A percentile compares a stretch with the other conserved stretches of the same genome.
Evolutionary conservation across 352 stramenopile species (phyloP).

Genomic region (Phytophthora litchii): DNA sequence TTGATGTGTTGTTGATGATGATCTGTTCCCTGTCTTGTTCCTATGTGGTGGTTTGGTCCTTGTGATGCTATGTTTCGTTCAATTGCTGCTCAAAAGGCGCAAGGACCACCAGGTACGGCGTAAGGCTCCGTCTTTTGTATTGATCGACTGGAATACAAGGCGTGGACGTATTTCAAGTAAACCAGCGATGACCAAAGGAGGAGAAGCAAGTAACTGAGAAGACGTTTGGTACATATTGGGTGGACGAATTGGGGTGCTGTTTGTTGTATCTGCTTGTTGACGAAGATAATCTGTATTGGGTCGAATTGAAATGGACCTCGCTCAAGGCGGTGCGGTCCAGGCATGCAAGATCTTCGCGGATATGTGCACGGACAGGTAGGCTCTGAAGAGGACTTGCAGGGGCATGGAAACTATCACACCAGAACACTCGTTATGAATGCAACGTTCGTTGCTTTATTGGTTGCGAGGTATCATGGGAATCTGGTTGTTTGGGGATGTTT

Average conservation of each 20-base stretch:
- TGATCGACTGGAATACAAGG: conserved; percentile 23
- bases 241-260: conserved; percentile 12
- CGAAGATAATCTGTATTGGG: conserved; percentile 15
- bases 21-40: conserved; percentile 34
- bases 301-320: conserved; percentile 1
- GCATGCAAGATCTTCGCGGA: background rate
- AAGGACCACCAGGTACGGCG: conserved; percentile 67
- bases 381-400: conserved; percentile 19
- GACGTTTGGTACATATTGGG: conserved; percentile 15
- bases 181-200: conserved; percentile 6
- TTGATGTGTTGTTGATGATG: conserved; percentile 48
- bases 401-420: conserved; percentile 17
- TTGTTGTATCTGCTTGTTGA: conserved; percentile 29
- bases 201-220: conserved; percentile 6
- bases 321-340: no score
- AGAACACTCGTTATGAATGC: conserved; percentile 48
- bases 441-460: conserved; percentile 36
- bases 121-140: conserved; percentile 32
- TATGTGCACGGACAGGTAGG: conserved; percentile 30
- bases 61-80: conserved; percentile 38
- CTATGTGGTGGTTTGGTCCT: conserved; percentile 32
- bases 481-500: conserved; percentile 9
- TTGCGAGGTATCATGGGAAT: conserved; percentile 22
- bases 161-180: conserved; percentile 12
- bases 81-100: conserved; percentile 45